These are phyloP conservation scores for Chrysanthemum lavandulifolium DNA, from an alignment of 129 eudicot genomes.

Conservation along the genomic window DNA sequence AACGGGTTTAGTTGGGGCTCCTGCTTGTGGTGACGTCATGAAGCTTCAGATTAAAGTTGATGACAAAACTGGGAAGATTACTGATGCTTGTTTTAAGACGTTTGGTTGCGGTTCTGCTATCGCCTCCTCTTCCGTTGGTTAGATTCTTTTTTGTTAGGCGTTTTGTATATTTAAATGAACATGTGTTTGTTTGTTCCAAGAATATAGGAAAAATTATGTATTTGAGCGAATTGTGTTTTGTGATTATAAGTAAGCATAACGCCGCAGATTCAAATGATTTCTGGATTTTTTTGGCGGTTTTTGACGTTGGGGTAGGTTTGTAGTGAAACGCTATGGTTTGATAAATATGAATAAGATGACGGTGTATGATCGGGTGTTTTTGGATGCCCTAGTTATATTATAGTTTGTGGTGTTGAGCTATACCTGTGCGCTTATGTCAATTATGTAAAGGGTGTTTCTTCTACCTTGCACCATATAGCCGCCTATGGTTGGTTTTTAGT, in stretches of 20 bases:
- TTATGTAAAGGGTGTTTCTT: background rate
- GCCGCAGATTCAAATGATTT: too few species aligned
- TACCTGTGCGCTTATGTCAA: background rate
- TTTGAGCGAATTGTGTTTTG: background rate
- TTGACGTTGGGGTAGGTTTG: too few species aligned
- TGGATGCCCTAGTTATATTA: too few species aligned
- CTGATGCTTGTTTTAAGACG: slow-evolving; percentile 87
- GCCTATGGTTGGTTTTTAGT: too few species aligned
- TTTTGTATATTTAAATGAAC: too few species aligned
- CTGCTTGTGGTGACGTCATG: slow-evolving; percentile 99
- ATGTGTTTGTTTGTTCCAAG: too few species aligned
- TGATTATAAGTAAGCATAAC: background rate
- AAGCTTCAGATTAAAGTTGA: slow-evolving; percentile 90
- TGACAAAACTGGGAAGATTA: slow-evolving; percentile 70
- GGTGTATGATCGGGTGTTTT: too few species aligned
- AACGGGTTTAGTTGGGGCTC: slow-evolving; percentile 96
- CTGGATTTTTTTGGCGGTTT: background rate
- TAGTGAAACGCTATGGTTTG: too few species aligned
- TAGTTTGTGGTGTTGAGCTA: too few species aligned
- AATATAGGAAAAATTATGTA: too few species aligned
- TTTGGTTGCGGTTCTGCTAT: slow-evolving; percentile 99
- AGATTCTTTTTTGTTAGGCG: background rate
- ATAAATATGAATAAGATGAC: too few species aligned
- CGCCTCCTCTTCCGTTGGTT: slow-evolving; percentile 97
- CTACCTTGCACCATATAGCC: background rate